phyloP scores from a whole-genome alignment of 2,329 filamentous ascomycete species.

The Alternaria hordeiaustralica region DNA sequence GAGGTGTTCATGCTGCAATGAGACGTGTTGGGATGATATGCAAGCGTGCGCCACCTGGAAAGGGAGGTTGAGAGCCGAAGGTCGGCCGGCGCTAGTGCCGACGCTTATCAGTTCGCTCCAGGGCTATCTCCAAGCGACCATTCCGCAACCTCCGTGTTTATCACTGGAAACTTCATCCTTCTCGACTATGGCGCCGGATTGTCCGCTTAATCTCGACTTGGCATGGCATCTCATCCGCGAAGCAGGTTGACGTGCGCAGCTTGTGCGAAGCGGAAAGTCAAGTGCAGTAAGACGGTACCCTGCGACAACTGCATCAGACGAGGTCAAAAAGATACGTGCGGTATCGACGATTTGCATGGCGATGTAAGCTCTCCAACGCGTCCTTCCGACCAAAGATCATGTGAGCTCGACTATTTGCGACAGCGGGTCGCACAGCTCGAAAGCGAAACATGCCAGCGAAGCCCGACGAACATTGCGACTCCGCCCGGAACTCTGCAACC shows the following conservation, averaged over 20 bases:
- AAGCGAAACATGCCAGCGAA: conserved; percentile 8
- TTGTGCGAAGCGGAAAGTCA: conserved; percentile 41
- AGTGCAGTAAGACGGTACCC: conserved; percentile 51
- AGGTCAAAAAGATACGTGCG: conserved; percentile 16
- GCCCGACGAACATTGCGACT: conserved; percentile 12
- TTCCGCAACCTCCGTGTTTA: neutral
- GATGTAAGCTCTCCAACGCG: neutral
- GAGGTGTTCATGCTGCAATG: neutral
- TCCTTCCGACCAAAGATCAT: neutral
- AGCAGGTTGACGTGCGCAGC: conserved; percentile 30
- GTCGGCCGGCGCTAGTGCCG: conserved; percentile 2
- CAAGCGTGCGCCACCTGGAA: neutral
- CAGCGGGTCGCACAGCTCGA: conserved; percentile 33
- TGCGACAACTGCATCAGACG: conserved; percentile 50
- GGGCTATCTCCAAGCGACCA: neutral
- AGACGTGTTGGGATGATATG: neutral
- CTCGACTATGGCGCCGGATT: neutral
- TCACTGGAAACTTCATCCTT: neutral
- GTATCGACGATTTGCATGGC: neutral
- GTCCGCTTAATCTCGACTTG: neutral
- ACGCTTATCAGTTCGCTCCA: neutral
- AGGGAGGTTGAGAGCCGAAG: neutral
- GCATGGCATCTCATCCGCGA: neutral
- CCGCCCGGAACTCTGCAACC: neutral
- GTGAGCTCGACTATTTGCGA: conserved; percentile 26